Percentiles rank a stretch among this genome's conserved stretches.
These are phyloP conservation scores for Zizania latifolia DNA, from an alignment of 176 grass and related monocot genomes.

Conservation along the genomic window DNA sequence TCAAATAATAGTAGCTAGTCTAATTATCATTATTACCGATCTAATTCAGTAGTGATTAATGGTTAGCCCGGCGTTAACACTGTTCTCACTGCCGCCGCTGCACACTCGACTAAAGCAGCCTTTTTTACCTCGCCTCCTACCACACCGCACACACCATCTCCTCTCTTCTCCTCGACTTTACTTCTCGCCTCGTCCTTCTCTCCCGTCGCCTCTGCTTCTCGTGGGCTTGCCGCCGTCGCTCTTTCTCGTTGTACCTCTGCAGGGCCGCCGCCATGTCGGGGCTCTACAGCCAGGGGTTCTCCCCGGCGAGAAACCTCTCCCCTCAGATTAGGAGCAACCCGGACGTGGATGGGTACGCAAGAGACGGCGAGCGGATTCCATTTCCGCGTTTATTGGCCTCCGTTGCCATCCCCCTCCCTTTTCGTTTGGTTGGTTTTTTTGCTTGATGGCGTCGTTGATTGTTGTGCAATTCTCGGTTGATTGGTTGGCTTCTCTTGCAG, in stretches of 20 bases:
- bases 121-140: slow-evolving; percentile 50
- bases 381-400: slow-evolving; percentile 22
- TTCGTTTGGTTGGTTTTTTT: slow-evolving; percentile 18
- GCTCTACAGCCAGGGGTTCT: slow-evolving; percentile 73
- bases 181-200: neutral
- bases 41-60: too few species aligned
- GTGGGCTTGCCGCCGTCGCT: too few species aligned
- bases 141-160: slow-evolving; percentile 17
- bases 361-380: slow-evolving; percentile 16
- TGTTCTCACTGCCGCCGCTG: slow-evolving; percentile 32
- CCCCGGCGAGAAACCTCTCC: slow-evolving; percentile 72
- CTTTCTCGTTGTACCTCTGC: too few species aligned
- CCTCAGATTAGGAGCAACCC: slow-evolving; percentile 76
- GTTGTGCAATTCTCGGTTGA: neutral
- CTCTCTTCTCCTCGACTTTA: slow-evolving; percentile 1
- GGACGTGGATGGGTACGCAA: slow-evolving; percentile 70
- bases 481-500: slow-evolving; percentile 37
- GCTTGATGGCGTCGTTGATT: slow-evolving; percentile 4
- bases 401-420: slow-evolving; percentile 9
- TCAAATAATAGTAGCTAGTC: too few species aligned
- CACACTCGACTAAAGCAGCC: slow-evolving; percentile 51
- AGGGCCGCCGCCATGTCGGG: slow-evolving; percentile 80
- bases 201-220: too few species aligned
- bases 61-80: too few species aligned
- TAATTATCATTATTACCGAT: too few species aligned